phyloP scores from a whole-genome alignment of 768 basidiomycete genomes.

The Paxillus ammoniavirescens region DNA sequence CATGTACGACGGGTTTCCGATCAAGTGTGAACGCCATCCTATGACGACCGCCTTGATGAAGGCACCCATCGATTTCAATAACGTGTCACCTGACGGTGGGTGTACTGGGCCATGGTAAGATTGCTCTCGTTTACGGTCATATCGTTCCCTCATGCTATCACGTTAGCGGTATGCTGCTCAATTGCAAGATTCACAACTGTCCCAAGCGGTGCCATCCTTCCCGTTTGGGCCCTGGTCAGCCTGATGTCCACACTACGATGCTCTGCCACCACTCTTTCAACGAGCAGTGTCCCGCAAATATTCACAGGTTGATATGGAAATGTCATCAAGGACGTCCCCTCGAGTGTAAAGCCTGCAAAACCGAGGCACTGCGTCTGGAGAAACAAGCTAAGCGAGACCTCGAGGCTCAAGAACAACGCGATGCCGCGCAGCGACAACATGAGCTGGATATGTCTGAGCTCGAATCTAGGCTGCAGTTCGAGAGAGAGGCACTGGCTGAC shows the following conservation, averaged over 20 bases:
- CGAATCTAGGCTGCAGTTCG: constrained; percentile 37
- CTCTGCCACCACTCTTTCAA: constrained; percentile 40
- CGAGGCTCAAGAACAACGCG: constrained; percentile 41
- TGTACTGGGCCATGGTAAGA: constrained; percentile 59
- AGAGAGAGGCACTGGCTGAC: constrained; percentile 32
- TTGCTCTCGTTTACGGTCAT: neutral
- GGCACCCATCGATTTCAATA: constrained; percentile 47
- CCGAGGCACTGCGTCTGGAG: constrained; percentile 38
- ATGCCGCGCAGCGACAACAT: constrained; percentile 46
- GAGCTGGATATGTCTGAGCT: constrained; percentile 39
- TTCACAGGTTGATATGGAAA: constrained; percentile 42
- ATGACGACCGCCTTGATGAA: constrained; percentile 37
- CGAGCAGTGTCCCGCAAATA: constrained; percentile 39
- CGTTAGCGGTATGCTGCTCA: constrained; percentile 46
- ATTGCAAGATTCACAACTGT: constrained; percentile 54
- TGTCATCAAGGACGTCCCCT: constrained; percentile 41
- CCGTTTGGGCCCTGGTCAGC: constrained; percentile 47
- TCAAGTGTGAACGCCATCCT: constrained; percentile 57
- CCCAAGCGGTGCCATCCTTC: constrained; percentile 59
- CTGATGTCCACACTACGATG: constrained; percentile 29
- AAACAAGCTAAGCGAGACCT: constrained; percentile 40
- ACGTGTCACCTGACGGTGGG: constrained; percentile 58
- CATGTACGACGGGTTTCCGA: constrained; percentile 59
- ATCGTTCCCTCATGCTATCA: neutral
- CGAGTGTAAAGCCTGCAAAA: constrained; percentile 48